These are phyloP conservation scores for Cucurbitaria berberidis DNA, from an alignment of 2,329 filamentous ascomycete genomes.

Conservation along the genomic window DNA sequence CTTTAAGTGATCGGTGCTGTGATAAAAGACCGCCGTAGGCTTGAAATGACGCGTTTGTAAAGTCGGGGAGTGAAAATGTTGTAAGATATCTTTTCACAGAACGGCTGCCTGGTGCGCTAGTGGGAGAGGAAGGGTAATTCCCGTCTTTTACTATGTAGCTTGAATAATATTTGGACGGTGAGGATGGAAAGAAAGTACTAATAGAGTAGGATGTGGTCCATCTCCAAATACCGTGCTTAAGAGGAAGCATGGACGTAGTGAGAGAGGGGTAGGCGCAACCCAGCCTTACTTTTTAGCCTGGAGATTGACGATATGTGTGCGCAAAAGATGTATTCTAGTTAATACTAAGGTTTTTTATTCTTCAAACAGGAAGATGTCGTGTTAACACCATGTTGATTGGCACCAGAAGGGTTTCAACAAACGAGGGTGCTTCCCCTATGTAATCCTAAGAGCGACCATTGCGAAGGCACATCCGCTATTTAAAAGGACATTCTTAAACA, in stretches of 20 bases:
- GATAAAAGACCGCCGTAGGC: not conserved
- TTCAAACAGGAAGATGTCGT: not conserved
- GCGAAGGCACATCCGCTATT: not conserved
- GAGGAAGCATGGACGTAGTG: not conserved
- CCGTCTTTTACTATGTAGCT: not conserved
- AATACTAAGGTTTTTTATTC: not conserved
- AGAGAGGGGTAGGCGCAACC: not conserved
- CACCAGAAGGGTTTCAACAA: not conserved
- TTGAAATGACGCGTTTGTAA: not conserved
- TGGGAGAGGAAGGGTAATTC: not conserved
- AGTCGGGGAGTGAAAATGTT: slow-evolving; percentile 5
- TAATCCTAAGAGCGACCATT: not conserved
- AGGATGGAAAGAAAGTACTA: not conserved
- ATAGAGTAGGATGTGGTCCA: not conserved
- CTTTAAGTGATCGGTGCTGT: too few relatives aligned
- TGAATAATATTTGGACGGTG: not conserved
- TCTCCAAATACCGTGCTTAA: not conserved
- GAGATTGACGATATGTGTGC: not conserved
- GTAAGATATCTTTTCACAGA: not conserved
- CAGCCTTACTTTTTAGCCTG: not conserved
- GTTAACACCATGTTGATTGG: not conserved
- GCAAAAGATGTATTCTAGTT: not conserved
- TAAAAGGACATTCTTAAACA: not conserved
- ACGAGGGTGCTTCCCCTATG: not conserved
- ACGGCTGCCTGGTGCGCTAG: not conserved